Base-by-base conservation (phyloP, 1,284 basidiomycete genomes). In the Austroboletus niveus region DNA sequence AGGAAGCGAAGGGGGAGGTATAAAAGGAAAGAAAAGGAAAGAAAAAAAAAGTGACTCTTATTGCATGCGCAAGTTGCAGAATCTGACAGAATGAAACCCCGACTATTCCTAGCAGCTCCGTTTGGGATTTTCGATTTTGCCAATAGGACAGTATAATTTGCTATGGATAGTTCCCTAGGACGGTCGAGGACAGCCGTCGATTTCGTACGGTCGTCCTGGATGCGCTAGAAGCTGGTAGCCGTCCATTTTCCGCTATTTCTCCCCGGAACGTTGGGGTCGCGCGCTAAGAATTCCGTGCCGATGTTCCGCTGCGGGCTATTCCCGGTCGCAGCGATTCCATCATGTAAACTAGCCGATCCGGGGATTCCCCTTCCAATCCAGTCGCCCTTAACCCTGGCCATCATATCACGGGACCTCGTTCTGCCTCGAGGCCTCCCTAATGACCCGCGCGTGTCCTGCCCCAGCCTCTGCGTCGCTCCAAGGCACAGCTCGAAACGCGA, bases 31-130 rank as follows among this genome's bases (percentile, higher is more conserved):
- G 43, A 46, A 56, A 49, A n/a, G 31, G 41, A 42, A 24, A 24
- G 5, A 51, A 45, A 42, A 17, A 30, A 52, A 57, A 47, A 39
- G n/a, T 22, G 53, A 49, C 24, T 48, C 41, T 56, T 51, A 48
- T 43, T 42, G 48, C 47, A 30, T 11, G 45, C 63, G 56, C 61
- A 63, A 63, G 61, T 60, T 66, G 63, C 61, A 60, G 54, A 51
- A 47, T 51, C 47, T 64, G 60, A 64, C 62, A 63, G 59, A 61
- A 63, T 63, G 61, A 61, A 67, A 67, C 65, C 62, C 62, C 62
- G 65, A 60, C 58, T 54, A 53, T 63, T 51, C 59, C 63, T 61
- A 36, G 54, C 55, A 60, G 60, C 60, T 64, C 60, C 60, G 60
- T 64, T 60, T 54, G 49, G 56, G 30, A 45, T 45, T 45, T 50